phyloP scores from a whole-genome alignment of 768 basidiomycete species.

The Tulasnella sp. region DNA sequence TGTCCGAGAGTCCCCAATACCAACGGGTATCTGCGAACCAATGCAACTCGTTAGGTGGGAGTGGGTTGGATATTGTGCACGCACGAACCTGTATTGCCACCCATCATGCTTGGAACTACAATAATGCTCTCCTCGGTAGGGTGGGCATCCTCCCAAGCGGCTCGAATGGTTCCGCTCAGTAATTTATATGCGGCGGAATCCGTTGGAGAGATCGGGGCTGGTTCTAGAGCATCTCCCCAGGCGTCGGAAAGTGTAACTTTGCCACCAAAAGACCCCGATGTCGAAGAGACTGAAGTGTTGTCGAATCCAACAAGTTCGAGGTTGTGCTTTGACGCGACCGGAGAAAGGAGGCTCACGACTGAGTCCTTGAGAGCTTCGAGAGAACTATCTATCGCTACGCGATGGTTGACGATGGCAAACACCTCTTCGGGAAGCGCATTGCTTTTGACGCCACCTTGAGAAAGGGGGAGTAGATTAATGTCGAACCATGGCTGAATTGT shows the following conservation, averaged over 20 bases:
- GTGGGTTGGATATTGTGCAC: not conserved
- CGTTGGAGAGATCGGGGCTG: slow-evolving; percentile 65
- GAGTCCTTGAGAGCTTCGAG: slow-evolving; percentile 31
- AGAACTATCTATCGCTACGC: slow-evolving; percentile 59
- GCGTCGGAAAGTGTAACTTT: slow-evolving; percentile 56
- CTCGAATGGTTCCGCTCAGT: slow-evolving; percentile 66
- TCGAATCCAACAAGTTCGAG: slow-evolving; percentile 34
- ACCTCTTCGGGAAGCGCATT: slow-evolving; percentile 81
- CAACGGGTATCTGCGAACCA: slow-evolving; percentile 53
- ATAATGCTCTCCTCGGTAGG: slow-evolving; percentile 33
- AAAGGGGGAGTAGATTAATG: not conserved
- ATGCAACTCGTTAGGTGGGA: not conserved
- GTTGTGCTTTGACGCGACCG: slow-evolving; percentile 30
- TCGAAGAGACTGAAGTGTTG: slow-evolving; percentile 9
- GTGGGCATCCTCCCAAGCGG: slow-evolving; percentile 43
- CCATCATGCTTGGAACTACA: slow-evolving; percentile 49
- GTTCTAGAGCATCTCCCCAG: slow-evolving; percentile 58
- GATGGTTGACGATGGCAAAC: slow-evolving; percentile 71
- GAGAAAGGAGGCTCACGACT: slow-evolving; percentile 29
- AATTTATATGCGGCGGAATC: slow-evolving; percentile 53
- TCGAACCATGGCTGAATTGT: no score
- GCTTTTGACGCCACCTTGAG: slow-evolving; percentile 55
- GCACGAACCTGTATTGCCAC: slow-evolving; percentile 35
- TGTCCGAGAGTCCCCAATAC: slow-evolving; percentile 57
- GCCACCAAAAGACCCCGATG: slow-evolving; percentile 42